These are phyloP conservation scores for Exophiala xenobiotica DNA, from an alignment of 2,329 filamentous ascomycete species.

Conservation along the genomic window DNA sequence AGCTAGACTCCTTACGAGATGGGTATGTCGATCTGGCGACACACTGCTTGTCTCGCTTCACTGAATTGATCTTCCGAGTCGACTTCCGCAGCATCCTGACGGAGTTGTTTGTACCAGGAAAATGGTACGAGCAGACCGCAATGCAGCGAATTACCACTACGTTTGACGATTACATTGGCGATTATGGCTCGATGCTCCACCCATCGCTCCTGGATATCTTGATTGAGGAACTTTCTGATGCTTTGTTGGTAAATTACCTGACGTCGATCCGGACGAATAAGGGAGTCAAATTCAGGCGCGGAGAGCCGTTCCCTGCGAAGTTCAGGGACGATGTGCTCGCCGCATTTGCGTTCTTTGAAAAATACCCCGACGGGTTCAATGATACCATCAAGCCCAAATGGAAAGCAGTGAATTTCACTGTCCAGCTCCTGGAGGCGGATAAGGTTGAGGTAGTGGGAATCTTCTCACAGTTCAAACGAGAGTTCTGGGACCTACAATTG, in stretches of 20 bases:
- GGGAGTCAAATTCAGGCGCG: slow-evolving; percentile 79
- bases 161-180: slow-evolving; percentile 88
- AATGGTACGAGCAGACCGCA: slow-evolving; percentile 82
- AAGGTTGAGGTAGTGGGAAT: slow-evolving; percentile 72
- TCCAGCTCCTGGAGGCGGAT: slow-evolving; percentile 70
- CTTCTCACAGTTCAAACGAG: slow-evolving; percentile 78
- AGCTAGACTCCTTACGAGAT: slow-evolving; percentile 75
- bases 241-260: slow-evolving; percentile 84
- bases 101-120: slow-evolving; percentile 78
- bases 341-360: slow-evolving; percentile 83
- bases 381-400: slow-evolving; percentile 83
- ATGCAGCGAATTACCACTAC: slow-evolving; percentile 95
- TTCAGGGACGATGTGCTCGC: slow-evolving; percentile 89
- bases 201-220: slow-evolving; percentile 87
- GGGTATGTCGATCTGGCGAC: slow-evolving; percentile 94
- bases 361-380: slow-evolving; percentile 67
- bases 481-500: slow-evolving; percentile 92
- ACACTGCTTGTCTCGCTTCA: slow-evolving; percentile 86
- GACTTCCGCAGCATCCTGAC: slow-evolving; percentile 82
- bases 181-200: slow-evolving; percentile 82
- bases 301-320: slow-evolving; percentile 87
- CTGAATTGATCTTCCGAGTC: slow-evolving; percentile 80
- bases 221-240: slow-evolving; percentile 88
- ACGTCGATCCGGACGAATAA: slow-evolving; percentile 76
- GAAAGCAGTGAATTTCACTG: slow-evolving; percentile 83